Evolutionary conservation across 345 rosid genomes (phyloP).

Genomic region (Boechera stricta): DNA sequence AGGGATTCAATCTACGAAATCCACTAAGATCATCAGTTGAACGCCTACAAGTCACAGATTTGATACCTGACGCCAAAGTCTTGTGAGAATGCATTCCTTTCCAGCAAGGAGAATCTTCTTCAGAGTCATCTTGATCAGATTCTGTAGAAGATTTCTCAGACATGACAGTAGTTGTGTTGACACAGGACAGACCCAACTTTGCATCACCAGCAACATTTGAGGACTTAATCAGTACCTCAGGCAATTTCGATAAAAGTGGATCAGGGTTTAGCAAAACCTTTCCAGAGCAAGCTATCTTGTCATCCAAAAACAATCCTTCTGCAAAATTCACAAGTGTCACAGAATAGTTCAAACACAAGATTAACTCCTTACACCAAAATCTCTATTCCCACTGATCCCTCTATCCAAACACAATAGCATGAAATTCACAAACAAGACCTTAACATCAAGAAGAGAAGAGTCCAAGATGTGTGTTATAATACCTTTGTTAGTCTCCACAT

Average conservation of each 20-base stretch:
- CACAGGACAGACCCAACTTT: slow-evolving; percentile 37
- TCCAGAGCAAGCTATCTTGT: slow-evolving; percentile 26
- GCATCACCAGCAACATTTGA: slow-evolving; percentile 29
- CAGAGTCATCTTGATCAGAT: slow-evolving; percentile 50
- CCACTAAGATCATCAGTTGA: slow-evolving; percentile 45
- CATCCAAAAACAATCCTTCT: slow-evolving; percentile 21
- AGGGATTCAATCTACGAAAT: slow-evolving; percentile 49
- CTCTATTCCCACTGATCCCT: no score
- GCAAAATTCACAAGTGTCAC: slow-evolving; percentile 12
- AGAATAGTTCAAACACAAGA: no score
- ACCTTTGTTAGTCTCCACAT: slow-evolving; percentile 39
- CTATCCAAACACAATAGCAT: no score
- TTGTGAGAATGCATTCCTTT: slow-evolving; percentile 48
- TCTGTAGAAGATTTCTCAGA: slow-evolving; percentile 38
- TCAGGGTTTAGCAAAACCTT: slow-evolving; percentile 11
- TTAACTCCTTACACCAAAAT: no score
- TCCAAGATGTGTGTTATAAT: background rate
- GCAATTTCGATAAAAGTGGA: slow-evolving; percentile 17
- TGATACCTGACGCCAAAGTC: slow-evolving; percentile 18
- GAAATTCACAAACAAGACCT: background rate
- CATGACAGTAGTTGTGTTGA: slow-evolving; percentile 2
- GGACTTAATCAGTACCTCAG: slow-evolving; percentile 33
- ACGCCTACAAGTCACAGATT: slow-evolving; percentile 32
- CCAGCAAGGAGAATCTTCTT: slow-evolving; percentile 79
- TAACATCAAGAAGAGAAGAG: background rate